Percentiles rank a stretch among this genome's conserved stretches.
Evolutionary conservation across 352 stramenopile genomes (phyloP).

Genomic region (Hyaloperonospora brassicae): DNA sequence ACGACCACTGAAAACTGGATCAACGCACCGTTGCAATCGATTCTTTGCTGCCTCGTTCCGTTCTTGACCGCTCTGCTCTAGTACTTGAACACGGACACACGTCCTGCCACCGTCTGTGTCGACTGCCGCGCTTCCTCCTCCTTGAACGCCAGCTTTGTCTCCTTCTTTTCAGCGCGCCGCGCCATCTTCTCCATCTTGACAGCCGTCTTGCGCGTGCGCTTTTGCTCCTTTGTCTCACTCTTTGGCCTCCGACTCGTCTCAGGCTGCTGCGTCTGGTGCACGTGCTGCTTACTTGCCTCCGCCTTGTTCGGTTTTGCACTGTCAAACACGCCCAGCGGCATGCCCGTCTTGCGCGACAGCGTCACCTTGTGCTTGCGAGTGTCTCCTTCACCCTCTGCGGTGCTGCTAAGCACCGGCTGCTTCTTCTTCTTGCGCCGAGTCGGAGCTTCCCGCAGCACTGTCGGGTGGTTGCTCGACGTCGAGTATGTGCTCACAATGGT

Average conservation of each 20-base stretch:
- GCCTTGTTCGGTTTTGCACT: slow-evolving; percentile 17
- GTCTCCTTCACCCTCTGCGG: slow-evolving; percentile 27
- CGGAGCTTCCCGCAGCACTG: slow-evolving; percentile 65
- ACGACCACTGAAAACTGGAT: background rate
- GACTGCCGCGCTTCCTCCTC: slow-evolving; percentile 85
- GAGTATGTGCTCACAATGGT: slow-evolving; percentile 98
- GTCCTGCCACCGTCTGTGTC: slow-evolving; percentile 46
- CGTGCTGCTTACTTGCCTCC: slow-evolving; percentile 19
- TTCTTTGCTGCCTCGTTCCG: slow-evolving; percentile 9
- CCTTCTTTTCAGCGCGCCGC: slow-evolving; percentile 91
- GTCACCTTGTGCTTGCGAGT: slow-evolving; percentile 57
- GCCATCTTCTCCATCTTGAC: slow-evolving; percentile 90
- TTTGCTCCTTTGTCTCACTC: slow-evolving; percentile 89
- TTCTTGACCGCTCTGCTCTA: slow-evolving; percentile 23
- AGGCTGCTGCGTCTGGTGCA: slow-evolving; percentile 20
- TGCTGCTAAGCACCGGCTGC: slow-evolving; percentile 16
- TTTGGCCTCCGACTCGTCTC: slow-evolving; percentile 35
- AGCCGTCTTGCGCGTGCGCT: slow-evolving; percentile 85
- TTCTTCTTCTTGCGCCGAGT: slow-evolving; percentile 82
- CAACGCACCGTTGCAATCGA: slow-evolving; percentile 7
- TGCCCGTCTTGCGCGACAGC: slow-evolving; percentile 92
- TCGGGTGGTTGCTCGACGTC: slow-evolving; percentile 97
- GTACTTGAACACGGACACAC: slow-evolving; percentile 73
- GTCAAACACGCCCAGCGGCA: slow-evolving; percentile 90
- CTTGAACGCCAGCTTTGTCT: slow-evolving; percentile 89